Percentiles rank a stretch among this genome's conserved stretches.
Evolutionary conservation across 2,329 filamentous ascomycete species (phyloP).

Genomic region (Arachnopeziza araneosa): DNA sequence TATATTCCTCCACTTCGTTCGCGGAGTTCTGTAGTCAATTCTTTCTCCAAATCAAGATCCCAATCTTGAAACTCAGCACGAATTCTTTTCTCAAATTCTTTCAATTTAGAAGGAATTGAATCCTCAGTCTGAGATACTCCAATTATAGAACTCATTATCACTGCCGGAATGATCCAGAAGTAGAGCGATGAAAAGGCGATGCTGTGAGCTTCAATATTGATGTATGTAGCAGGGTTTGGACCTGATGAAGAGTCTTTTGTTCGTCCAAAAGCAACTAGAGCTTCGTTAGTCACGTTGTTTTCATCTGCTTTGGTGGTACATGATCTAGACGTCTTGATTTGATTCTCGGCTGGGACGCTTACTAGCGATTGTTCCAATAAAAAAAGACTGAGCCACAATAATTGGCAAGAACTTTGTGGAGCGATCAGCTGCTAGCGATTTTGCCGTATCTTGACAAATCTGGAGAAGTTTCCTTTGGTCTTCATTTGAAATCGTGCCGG

Average conservation of each 20-base stretch:
- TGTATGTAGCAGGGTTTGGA: slow-evolving; percentile 1
- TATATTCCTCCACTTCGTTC: slow-evolving; percentile 1
- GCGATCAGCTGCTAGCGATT: slow-evolving; percentile 4
- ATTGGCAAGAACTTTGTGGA: slow-evolving; percentile 7
- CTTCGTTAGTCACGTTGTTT: neutral
- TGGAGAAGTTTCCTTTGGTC: neutral
- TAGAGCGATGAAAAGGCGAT: slow-evolving; percentile 3
- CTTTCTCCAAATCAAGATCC: neutral
- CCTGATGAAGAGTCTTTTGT: neutral
- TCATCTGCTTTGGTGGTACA: neutral
- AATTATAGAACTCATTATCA: slow-evolving; percentile 2
- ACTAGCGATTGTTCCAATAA: slow-evolving; percentile 1
- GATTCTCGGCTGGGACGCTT: neutral
- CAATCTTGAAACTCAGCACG: neutral
- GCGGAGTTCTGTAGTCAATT: neutral
- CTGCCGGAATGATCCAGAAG: slow-evolving; percentile 4
- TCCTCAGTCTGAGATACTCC: slow-evolving; percentile 5
- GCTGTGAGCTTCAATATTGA: slow-evolving; percentile 6
- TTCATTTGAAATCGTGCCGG: neutral
- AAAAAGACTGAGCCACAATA: slow-evolving; percentile 4
- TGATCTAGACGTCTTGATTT: neutral
- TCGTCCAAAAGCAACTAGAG: neutral
- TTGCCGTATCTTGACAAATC: neutral
- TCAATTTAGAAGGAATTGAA: neutral
- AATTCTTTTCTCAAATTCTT: neutral